These are phyloP conservation scores for Calophaca sinica DNA, from an alignment of 306 rosid genomes.

Conservation along the genomic window DNA sequence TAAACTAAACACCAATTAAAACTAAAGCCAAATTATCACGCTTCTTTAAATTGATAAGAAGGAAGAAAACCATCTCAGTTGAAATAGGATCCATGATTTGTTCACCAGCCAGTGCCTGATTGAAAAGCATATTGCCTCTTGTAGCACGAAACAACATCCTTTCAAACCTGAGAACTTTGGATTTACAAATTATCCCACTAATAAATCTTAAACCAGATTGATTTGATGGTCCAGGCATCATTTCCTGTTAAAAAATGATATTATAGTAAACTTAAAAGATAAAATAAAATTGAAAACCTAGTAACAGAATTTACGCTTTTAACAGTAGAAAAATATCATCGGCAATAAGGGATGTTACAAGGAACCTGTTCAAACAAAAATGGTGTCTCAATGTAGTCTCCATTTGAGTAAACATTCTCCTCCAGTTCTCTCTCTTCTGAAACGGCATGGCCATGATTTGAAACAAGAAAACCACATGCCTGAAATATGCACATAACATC, in stretches of 20 bases:
- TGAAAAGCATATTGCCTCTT: constrained; percentile 98
- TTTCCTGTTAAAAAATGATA: constrained; percentile 64
- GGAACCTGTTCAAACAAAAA: constrained; percentile 89
- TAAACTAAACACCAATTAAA: constrained; percentile 36
- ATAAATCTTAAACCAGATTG: constrained; percentile 93
- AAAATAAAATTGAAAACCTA: constrained; percentile 40
- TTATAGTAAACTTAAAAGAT: constrained; percentile 10
- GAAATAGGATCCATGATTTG: constrained; percentile 92
- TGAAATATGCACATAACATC: constrained; percentile 51
- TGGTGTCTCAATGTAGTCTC: constrained; percentile 64
- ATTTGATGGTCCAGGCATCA: constrained; percentile 69
- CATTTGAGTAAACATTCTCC: constrained; percentile 75
- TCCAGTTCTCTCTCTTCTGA: constrained; percentile 79
- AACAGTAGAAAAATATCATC: constrained; percentile 8
- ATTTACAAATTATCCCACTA: constrained; percentile 90
- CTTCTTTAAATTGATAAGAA: constrained; percentile 45
- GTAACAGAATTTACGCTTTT: constrained; percentile 12
- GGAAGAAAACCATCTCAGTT: constrained; percentile 79
- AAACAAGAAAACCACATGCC: constrained; percentile 88
- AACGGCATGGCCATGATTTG: constrained; percentile 67
- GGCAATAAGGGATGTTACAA: constrained; percentile 27
- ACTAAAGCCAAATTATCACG: constrained; percentile 18
- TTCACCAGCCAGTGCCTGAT: constrained; percentile 85
- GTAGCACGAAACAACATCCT: constrained; percentile 99
- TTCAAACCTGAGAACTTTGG: constrained; percentile 87